Evolutionary conservation across 2,329 filamentous ascomycete species (phyloP).

Genomic region (Nemania serpens): DNA sequence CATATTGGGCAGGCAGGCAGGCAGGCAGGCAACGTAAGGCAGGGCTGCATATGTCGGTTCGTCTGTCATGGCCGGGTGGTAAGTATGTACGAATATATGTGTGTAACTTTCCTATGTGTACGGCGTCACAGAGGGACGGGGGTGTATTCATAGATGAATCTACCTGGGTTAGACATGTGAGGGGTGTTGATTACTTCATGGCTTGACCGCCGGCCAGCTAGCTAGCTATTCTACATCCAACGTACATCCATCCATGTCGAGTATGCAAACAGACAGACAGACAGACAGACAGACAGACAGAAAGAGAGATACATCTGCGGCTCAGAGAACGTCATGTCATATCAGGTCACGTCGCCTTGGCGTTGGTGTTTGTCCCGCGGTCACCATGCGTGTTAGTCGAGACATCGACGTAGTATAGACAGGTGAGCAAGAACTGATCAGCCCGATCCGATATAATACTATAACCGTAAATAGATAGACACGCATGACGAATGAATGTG

Average conservation of each 20-base stretch:
- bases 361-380: background rate
- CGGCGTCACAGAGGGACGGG: background rate
- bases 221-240: no score
- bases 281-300: conserved; percentile 6
- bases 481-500: conserved; percentile 7
- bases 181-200: no score
- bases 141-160: conserved; percentile 1
- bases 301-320: background rate
- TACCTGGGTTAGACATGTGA: background rate
- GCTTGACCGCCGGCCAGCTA: no score
- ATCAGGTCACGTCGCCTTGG: background rate
- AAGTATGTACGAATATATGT: no score
- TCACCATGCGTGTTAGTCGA: conserved; percentile 22
- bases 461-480: conserved; percentile 1
- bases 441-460: background rate
- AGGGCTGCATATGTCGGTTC: background rate
- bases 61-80: background rate
- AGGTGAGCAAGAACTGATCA: conserved; percentile 14
- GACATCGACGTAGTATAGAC: background rate
- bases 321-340: background rate
- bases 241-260: conserved; percentile 11
- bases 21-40: background rate
- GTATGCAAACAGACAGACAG: conserved; percentile 6
- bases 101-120: no score
- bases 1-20: no score